Evolutionary conservation across 176 grass and related monocot species (phyloP).

Genomic region (Pontederia paniculata): DNA sequence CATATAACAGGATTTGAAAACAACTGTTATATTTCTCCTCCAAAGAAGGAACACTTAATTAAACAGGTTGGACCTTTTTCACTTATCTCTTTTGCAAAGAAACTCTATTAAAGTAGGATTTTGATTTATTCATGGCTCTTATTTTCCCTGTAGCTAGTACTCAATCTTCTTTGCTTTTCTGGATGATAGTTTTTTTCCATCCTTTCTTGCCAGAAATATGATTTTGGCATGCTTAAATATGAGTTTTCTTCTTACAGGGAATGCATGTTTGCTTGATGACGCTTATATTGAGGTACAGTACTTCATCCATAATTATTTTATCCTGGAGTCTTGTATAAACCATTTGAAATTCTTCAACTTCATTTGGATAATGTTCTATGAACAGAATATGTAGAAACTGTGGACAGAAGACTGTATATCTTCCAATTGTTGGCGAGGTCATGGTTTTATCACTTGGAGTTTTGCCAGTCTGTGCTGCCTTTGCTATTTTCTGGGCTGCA

Average conservation of each 20-base stretch:
- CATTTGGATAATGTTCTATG: slow-evolving; percentile 9
- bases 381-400: slow-evolving; percentile 67
- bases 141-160: too few species aligned
- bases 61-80: too few species aligned
- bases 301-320: too few species aligned
- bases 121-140: too few species aligned
- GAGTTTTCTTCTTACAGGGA: slow-evolving; percentile 40
- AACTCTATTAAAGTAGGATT: too few species aligned
- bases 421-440: slow-evolving; percentile 56
- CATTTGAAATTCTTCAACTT: too few species aligned
- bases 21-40: too few species aligned
- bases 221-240: background rate
- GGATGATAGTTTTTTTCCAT: background rate
- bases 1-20: too few species aligned
- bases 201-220: background rate
- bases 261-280: slow-evolving; percentile 85
- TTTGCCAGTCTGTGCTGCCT: slow-evolving; percentile 49
- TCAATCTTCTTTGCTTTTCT: background rate
- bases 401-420: slow-evolving; percentile 46
- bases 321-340: too few species aligned
- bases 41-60: too few species aligned
- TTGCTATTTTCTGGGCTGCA: slow-evolving; percentile 79
- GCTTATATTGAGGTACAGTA: slow-evolving; percentile 55
- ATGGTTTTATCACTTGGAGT: slow-evolving; percentile 48
- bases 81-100: too few species aligned